Evolutionary conservation across 371 early-diverging fungal genomes (phyloP), one percentile per base, ranked within the genome.

Genomic region (Coemansia sp.): DNA sequence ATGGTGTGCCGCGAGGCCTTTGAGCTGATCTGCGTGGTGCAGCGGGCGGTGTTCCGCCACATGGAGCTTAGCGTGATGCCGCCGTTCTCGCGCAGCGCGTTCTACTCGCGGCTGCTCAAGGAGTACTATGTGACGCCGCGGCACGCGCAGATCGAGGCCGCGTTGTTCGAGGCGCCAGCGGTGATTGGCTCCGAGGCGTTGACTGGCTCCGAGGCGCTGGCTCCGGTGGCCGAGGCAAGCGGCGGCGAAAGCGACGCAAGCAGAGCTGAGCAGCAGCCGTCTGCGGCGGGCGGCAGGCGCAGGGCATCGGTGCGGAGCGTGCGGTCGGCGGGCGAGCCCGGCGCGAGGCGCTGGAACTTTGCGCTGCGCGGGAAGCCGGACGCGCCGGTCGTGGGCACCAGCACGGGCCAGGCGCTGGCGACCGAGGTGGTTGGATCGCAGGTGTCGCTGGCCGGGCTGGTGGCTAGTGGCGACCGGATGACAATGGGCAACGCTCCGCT

Each of bases 81-180:
- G 2, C 72, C 79, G 46, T 91, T 92, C 62, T 76, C 83, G 62
- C 72, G 81, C 16, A 87, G 84, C 38, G 84, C 86, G 50, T 69
- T 90, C 2, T 91, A 89, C 62, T 84, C 85, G 69, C 82, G 87
- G 46, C 85, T 88, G 42, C 69, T 88, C 18, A 77, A 80, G 3
- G 81, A 83, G 16, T 81, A 81, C 9, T 81, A 83, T 11, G 65
- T 78, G 29, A 69, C 80, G n/a, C 61, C 80, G 12, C 39, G 71
- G 7, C 47, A 60, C 31, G 75, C 64, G 38, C 75, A 75, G 29
- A 9, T 69, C 32, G 49, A 60, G 5, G 65, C 59, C 0, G 37
- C 55, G 53, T 47, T 72, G 37, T 74, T 74, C 55, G 46, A 58
- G 18, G 18, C 18, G 10, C 48, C 58, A 46, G 9, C 44, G 24